Evolutionary conservation across 192 early-diverging fungal genomes (phyloP).

Genomic region (Ambispora gerdemannii): DNA sequence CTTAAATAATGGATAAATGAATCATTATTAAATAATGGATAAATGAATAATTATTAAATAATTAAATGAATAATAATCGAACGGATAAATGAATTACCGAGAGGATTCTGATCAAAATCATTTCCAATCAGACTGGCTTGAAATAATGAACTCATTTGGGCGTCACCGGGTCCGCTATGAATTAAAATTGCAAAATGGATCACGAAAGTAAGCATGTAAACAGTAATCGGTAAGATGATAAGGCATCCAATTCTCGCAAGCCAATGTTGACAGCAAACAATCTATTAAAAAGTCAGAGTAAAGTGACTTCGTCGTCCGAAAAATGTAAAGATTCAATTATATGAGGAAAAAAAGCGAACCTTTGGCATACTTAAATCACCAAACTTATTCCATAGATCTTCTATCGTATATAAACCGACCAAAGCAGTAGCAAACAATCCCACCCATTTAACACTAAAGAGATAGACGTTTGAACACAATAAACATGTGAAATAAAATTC

Average conservation of each 20-base stretch:
- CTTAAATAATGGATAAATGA: constrained; percentile 40
- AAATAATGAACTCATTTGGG: constrained; percentile 95
- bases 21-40: neutral
- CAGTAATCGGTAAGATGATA: constrained; percentile 73
- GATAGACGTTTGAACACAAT: constrained; percentile 6
- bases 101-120: constrained; percentile 72
- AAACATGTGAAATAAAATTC: neutral
- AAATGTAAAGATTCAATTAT: too few relatives aligned
- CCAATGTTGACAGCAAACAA: constrained; percentile 77
- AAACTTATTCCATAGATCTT: constrained; percentile 88
- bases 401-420: constrained; percentile 88
- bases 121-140: constrained; percentile 88
- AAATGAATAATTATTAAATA: constrained; percentile 11
- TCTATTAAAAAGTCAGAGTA: constrained; percentile 30
- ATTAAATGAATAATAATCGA: neutral
- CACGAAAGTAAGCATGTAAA: constrained; percentile 82
- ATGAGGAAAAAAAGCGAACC: constrained; percentile 18
- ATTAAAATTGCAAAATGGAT: constrained; percentile 87
- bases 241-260: constrained; percentile 73
- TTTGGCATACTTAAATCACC: constrained; percentile 66
- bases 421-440: constrained; percentile 88
- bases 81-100: constrained; percentile 58
- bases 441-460: constrained; percentile 89
- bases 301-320: neutral
- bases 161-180: constrained; percentile 80